A percentile compares a stretch with the other conserved stretches of the same genome.
Evolutionary conservation across 352 stramenopile genomes (phyloP).

Genomic region (Elongisporangium anandrum): DNA sequence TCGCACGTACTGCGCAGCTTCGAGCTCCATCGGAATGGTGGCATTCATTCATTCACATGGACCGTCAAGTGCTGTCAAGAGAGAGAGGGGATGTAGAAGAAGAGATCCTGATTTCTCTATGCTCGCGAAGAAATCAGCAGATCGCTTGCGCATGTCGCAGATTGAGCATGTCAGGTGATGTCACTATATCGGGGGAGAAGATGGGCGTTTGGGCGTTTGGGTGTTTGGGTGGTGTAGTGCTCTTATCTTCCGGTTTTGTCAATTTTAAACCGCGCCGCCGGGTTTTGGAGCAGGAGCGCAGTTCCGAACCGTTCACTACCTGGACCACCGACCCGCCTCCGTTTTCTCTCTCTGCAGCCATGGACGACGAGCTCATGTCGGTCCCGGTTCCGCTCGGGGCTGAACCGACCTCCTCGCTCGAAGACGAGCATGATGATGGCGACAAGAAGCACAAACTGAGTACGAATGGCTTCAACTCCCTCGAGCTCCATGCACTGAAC

Average conservation of each 20-base stretch:
- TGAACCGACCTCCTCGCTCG: background rate
- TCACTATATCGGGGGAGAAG: background rate
- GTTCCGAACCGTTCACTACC: background rate
- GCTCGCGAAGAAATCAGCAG: too few relatives aligned
- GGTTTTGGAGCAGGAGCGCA: background rate
- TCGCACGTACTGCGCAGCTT: background rate
- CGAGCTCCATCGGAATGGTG: background rate
- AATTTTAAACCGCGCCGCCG: background rate
- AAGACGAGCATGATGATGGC: slow-evolving; percentile 3
- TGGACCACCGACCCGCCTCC: background rate
- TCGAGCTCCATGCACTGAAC: background rate
- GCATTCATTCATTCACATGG: background rate
- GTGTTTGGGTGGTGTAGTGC: too few relatives aligned
- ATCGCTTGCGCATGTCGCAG: background rate
- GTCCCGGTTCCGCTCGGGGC: slow-evolving; percentile 9
- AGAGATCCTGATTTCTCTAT: too few relatives aligned
- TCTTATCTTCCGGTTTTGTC: background rate
- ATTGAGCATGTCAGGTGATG: background rate
- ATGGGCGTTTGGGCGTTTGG: too few relatives aligned
- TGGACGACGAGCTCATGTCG: slow-evolving; percentile 15
- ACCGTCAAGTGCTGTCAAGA: background rate
- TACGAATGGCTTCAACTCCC: background rate
- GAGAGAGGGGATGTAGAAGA: too few relatives aligned
- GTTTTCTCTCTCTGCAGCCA: background rate
- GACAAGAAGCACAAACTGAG: slow-evolving; percentile 7